phyloP scores from a whole-genome alignment of 2,329 filamentous ascomycete genomes.

The Calonectria pteridis region DNA sequence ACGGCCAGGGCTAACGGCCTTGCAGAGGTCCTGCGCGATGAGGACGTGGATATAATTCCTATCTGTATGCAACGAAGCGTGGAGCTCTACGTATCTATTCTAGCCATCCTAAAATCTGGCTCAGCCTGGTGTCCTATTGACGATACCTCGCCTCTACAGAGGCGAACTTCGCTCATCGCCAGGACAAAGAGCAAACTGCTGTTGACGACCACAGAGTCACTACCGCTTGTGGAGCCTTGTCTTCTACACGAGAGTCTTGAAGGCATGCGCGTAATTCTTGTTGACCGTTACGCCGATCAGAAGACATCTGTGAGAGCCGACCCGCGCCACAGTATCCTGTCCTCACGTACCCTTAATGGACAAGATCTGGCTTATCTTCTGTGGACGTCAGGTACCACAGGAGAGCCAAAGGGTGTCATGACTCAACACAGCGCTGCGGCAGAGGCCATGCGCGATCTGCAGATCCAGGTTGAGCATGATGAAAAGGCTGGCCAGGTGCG shows the following conservation, averaged over 20 bases:
- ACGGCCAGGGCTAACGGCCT: constrained; percentile 31
- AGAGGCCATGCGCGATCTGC: not conserved
- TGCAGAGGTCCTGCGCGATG: not conserved
- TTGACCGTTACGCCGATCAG: not conserved
- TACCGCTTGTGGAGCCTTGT: not conserved
- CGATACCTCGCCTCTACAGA: not conserved
- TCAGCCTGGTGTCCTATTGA: not conserved
- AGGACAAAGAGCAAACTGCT: not conserved
- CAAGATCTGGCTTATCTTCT: not conserved
- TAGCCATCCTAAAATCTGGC: not conserved
- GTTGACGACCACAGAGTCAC: not conserved
- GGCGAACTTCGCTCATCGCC: not conserved
- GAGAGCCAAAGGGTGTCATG: not conserved
- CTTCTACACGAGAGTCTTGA: not conserved
- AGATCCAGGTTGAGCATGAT: not conserved
- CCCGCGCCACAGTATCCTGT: not conserved
- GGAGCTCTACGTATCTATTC: not conserved
- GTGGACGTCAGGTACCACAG: not conserved
- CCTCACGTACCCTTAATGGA: not conserved
- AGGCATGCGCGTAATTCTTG: not conserved
- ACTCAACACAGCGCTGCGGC: not conserved
- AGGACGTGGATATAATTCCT: not conserved
- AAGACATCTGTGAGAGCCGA: not conserved
- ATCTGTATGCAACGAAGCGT: constrained; percentile 1
- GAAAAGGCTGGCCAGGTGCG: not conserved